phyloP scores from a whole-genome alignment of 2,329 filamentous ascomycete species.

The Fusarium austroafricanum region DNA sequence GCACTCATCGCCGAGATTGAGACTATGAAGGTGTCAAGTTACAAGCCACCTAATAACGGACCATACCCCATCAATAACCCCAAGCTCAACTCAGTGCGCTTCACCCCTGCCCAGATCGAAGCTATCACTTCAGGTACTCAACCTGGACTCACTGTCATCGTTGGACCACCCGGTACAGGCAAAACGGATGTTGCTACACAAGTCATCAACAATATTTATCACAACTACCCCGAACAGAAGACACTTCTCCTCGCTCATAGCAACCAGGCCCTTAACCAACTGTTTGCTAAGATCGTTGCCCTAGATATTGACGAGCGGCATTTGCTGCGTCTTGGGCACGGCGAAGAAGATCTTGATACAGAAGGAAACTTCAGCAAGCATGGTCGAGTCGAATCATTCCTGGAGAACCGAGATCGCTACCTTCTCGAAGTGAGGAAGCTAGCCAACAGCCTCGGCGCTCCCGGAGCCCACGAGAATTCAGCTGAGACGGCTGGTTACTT shows the following conservation, averaged over 20 bases:
- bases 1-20: conserved; percentile 71
- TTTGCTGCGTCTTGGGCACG: conserved; percentile 89
- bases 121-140: conserved; percentile 95
- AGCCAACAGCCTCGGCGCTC: conserved; percentile 84
- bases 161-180: conserved; percentile 94
- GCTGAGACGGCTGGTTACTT: conserved; percentile 98
- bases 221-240: conserved; percentile 93
- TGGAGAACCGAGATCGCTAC: conserved; percentile 84
- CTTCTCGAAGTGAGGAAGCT: conserved; percentile 87
- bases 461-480: conserved; percentile 94
- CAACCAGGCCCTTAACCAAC: conserved; percentile 96
- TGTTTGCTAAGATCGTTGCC: conserved; percentile 98
- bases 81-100: conserved; percentile 84
- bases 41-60: conserved; percentile 87
- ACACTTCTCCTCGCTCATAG: conserved; percentile 95
- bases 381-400: conserved; percentile 93
- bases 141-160: conserved; percentile 91
- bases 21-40: conserved; percentile 85
- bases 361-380: conserved; percentile 92
- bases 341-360: conserved; percentile 91
- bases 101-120: conserved; percentile 90
- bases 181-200: conserved; percentile 99
- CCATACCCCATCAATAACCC: conserved; percentile 89
- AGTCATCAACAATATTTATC: conserved; percentile 98
- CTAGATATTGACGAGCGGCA: conserved; percentile 96